Base-by-base conservation (phyloP, 2,329 filamentous ascomycete genomes). In the Sporothrix brasiliensis region DNA sequence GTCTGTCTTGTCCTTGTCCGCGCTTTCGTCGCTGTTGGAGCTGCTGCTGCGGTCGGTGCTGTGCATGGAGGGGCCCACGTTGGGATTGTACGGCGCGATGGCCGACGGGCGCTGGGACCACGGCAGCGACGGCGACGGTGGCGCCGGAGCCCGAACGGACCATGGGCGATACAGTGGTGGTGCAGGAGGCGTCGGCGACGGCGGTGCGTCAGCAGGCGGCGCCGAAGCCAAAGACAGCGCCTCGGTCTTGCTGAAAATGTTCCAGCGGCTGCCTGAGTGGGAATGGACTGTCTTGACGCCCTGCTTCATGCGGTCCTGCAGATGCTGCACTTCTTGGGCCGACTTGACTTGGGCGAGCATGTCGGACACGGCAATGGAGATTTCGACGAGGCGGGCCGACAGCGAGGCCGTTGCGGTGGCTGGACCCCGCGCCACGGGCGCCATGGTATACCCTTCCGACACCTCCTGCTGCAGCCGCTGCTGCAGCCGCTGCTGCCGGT, bases 321-420 rank as follows among this genome's bases (percentile, higher is more conserved):
- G 13, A 30, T 56, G 13, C 27, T n/a, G 27, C 34, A 41, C 21
- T 16, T 7, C 11, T n/a, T 66, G 70, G 11, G 21, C 54, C 2
- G 11, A 19, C 39, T 50, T 16, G n/a, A 47, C 39, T 39, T 69
- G 19, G 16, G 4, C 67, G 5, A 70, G 11, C 34, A 60, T 41
- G 24, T 47, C 24, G 11, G 49, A 9, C 2, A 73, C 41, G 50
- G 69, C 70, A 68, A 74, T 70, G 58, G 65, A 19, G 5, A 74
- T 66, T 44, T 72, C 65, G 50, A 73, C 50, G 16, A 72, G 41
- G 21, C 73, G 73, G 41, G 34, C 72, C 16, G 70, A 67, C 34
- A 74, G 52, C 27, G 44, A 63, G 30, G 67, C 16, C 1, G 61
- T 47, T 41, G 66, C 41, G 39, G 27, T 16, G 14, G 27, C 30